A percentile compares a stretch with the other conserved stretches of the same genome.
phyloP scores from a whole-genome alignment of 257 asterid genomes.

The Prunella vulgaris region DNA sequence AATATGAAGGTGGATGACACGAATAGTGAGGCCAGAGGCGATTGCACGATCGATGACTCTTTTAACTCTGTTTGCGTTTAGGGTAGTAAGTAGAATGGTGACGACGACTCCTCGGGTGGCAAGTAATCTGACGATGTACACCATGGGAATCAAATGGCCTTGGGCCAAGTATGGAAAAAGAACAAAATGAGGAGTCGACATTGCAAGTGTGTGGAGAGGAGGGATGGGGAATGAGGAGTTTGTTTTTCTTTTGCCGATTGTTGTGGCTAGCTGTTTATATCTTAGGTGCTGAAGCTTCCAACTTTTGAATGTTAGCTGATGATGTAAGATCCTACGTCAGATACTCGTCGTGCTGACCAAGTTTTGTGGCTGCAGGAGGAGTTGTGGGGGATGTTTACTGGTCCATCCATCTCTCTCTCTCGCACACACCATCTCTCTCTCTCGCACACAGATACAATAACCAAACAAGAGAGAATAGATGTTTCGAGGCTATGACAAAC shows the following conservation, averaged over 20 bases:
- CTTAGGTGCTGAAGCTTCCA: not conserved
- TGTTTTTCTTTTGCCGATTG: not conserved
- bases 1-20: slow-evolving; percentile 17
- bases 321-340: slow-evolving; percentile 27
- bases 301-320: not conserved
- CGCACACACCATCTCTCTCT: too few species aligned
- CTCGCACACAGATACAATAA: too few species aligned
- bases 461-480: not conserved
- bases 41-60: slow-evolving; percentile 25
- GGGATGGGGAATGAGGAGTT: not conserved
- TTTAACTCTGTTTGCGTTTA: slow-evolving; percentile 19
- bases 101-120: slow-evolving; percentile 29
- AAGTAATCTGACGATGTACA: slow-evolving; percentile 42
- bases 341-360: not conserved
- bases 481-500: not conserved
- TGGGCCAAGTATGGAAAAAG: slow-evolving; percentile 47
- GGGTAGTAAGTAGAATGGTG: slow-evolving; percentile 36
- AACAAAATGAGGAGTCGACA: slow-evolving; percentile 38
- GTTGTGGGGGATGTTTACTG: not conserved
- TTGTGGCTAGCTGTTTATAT: not conserved
- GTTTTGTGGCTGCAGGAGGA: not conserved
- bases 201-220: not conserved
- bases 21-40: slow-evolving; percentile 20
- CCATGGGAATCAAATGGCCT: slow-evolving; percentile 51
- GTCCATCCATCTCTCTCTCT: not conserved